phyloP scores from a whole-genome alignment of 1,284 basidiomycete genomes.

The Neolentinus lepideus region DNA sequence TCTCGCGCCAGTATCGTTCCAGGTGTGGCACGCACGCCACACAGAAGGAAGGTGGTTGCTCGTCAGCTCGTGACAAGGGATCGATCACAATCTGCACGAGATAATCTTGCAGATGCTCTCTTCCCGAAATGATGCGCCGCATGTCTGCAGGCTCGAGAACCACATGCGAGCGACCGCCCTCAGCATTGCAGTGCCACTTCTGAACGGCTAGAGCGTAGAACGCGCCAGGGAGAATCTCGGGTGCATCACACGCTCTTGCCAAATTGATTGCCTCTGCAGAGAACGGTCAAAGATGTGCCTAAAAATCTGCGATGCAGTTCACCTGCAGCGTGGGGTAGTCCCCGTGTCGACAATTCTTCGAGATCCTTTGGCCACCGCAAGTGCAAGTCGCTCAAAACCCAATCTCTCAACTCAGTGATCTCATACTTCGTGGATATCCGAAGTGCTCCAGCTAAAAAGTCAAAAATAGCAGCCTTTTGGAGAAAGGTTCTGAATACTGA shows the following conservation, averaged over 20 bases:
- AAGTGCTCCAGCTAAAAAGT: conserved; percentile 19
- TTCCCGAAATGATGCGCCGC: conserved; percentile 24
- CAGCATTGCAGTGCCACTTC: conserved; percentile 19
- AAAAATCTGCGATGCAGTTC: conserved; percentile 5
- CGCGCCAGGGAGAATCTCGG: conserved; percentile 23
- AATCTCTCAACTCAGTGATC: conserved; percentile 19
- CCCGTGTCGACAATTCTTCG: conserved; percentile 18
- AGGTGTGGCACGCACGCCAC: neutral
- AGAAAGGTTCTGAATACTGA: conserved; percentile 16
- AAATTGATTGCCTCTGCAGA: conserved; percentile 19
- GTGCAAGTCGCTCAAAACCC: conserved; percentile 17
- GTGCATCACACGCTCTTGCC: conserved; percentile 20
- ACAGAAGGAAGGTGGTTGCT: neutral
- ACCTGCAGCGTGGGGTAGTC: conserved; percentile 26
- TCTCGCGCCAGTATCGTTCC: conserved; percentile 1
- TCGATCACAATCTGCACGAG: neutral
- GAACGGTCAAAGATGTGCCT: neutral
- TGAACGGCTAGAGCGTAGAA: conserved; percentile 21
- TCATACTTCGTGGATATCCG: conserved; percentile 30
- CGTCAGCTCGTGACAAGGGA: neutral
- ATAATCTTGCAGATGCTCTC: conserved; percentile 21
- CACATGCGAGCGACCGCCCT: conserved; percentile 23
- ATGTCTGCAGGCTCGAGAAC: conserved; percentile 22
- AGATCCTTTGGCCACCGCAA: conserved; percentile 24
- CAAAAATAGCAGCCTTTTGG: conserved; percentile 15